Evolutionary conservation across 768 basidiomycete genomes (phyloP).

Genomic region (Pulveroboletus ravenelii): DNA sequence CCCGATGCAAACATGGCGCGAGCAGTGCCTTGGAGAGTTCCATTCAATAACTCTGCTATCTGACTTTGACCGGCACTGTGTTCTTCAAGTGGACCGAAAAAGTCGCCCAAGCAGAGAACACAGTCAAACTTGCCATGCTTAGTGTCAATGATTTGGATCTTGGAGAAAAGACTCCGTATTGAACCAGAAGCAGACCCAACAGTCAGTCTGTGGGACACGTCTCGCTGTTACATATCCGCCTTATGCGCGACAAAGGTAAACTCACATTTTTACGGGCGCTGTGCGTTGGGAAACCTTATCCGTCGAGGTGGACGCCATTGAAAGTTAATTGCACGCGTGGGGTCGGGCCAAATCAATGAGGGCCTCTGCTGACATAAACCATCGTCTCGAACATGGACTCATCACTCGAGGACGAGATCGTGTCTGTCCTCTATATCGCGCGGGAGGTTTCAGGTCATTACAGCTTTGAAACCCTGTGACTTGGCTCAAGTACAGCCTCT

Average conservation of each 20-base stretch:
- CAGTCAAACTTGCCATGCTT: slow-evolving; percentile 94
- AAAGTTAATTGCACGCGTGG: background rate
- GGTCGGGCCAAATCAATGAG: too few relatives aligned
- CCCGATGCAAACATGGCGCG: background rate
- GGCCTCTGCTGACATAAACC: slow-evolving; percentile 24
- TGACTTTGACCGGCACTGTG: slow-evolving; percentile 42
- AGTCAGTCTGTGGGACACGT: slow-evolving; percentile 46
- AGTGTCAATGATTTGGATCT: slow-evolving; percentile 77
- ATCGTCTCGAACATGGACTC: slow-evolving; percentile 40
- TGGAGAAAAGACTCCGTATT: slow-evolving; percentile 69
- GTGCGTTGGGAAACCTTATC: slow-evolving; percentile 3
- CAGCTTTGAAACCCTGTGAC: slow-evolving; percentile 8
- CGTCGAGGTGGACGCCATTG: slow-evolving; percentile 23
- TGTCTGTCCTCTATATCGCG: slow-evolving; percentile 86
- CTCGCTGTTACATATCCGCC: slow-evolving; percentile 2
- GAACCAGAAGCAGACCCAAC: slow-evolving; percentile 78
- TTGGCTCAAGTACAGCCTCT: slow-evolving; percentile 19
- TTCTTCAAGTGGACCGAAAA: slow-evolving; percentile 60
- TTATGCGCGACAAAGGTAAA: background rate
- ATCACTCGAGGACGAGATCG: slow-evolving; percentile 68
- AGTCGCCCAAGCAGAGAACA: slow-evolving; percentile 77
- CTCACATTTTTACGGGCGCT: slow-evolving; percentile 32
- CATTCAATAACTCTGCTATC: slow-evolving; percentile 57
- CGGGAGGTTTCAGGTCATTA: slow-evolving; percentile 81
- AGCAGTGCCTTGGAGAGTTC: slow-evolving; percentile 58